Evolutionary conservation across 106 monocot species (phyloP).

Genomic region (Dendrobium officinale): DNA sequence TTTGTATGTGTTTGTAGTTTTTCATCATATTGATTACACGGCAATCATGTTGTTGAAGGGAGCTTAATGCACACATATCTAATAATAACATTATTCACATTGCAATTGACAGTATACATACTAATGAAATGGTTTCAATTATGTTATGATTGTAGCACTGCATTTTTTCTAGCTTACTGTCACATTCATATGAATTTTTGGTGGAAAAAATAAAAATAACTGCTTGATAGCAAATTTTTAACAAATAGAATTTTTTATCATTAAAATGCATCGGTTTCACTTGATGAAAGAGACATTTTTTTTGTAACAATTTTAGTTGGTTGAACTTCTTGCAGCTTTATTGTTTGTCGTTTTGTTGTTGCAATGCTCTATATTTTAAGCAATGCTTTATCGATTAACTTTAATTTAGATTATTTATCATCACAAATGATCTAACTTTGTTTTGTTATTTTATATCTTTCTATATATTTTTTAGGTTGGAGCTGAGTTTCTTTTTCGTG

Average conservation of each 20-base stretch:
- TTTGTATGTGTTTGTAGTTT: neutral
- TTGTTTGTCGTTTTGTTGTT: neutral
- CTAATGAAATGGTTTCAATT: neutral
- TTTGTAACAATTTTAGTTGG: neutral
- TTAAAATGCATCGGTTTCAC: neutral
- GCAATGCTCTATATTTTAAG: neutral
- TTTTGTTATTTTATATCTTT: too few relatives aligned
- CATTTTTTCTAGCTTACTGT: neutral
- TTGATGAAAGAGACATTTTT: neutral
- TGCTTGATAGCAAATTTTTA: neutral
- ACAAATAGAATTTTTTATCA: neutral
- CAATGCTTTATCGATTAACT: neutral
- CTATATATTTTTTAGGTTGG: conserved; percentile 52
- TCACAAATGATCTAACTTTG: too few relatives aligned
- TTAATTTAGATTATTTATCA: neutral
- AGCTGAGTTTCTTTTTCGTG: conserved; percentile 77
- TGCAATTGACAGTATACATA: neutral
- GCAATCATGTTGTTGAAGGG: neutral
- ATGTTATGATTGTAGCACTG: too few relatives aligned
- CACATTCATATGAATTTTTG: neutral
- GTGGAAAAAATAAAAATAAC: neutral
- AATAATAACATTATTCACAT: neutral
- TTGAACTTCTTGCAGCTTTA: neutral
- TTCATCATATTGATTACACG: neutral
- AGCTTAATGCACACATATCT: too few relatives aligned